phyloP scores from a whole-genome alignment of 75 land plant genomes.

The Adiantum capillusveneris region DNA sequence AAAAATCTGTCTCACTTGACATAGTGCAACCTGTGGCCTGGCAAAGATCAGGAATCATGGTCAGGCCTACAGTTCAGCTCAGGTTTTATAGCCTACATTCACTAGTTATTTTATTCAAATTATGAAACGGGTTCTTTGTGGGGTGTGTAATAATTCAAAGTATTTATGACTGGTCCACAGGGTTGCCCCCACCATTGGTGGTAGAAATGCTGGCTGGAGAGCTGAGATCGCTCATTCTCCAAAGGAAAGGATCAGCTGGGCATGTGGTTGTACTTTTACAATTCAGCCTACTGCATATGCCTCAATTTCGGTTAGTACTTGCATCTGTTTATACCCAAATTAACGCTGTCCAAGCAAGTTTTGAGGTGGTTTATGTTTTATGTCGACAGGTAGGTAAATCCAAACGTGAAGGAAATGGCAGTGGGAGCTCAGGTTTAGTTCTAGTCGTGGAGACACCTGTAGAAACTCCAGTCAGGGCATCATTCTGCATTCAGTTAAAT shows the following conservation, averaged over 20 bases:
- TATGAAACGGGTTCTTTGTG: no score
- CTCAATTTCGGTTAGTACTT: conserved; percentile 58
- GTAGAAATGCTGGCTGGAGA: conserved; percentile 67
- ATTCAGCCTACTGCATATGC: conserved; percentile 71
- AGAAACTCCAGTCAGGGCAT: conserved; percentile 40
- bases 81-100: no score
- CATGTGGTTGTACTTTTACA: conserved; percentile 65
- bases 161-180: conserved; percentile 24
- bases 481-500: conserved; percentile 74
- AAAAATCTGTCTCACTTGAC: conserved; percentile 74
- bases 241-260: conserved; percentile 59
- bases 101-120: neutral
- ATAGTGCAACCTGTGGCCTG: conserved; percentile 77
- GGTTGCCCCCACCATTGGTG: conserved; percentile 87
- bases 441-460: conserved; percentile 67
- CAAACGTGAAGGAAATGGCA: conserved; percentile 64
- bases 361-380: neutral
- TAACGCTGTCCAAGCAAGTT: neutral
- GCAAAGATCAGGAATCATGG: conserved; percentile 72
- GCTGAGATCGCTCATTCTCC: conserved; percentile 76
- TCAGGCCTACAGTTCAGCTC: conserved; percentile 64
- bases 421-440: conserved; percentile 76
- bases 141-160: no score
- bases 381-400: conserved; percentile 67
- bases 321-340: neutral